Evolutionary conservation across 2,329 filamentous ascomycete genomes (phyloP).

Genomic region (Exophiala dermatitidis): DNA sequence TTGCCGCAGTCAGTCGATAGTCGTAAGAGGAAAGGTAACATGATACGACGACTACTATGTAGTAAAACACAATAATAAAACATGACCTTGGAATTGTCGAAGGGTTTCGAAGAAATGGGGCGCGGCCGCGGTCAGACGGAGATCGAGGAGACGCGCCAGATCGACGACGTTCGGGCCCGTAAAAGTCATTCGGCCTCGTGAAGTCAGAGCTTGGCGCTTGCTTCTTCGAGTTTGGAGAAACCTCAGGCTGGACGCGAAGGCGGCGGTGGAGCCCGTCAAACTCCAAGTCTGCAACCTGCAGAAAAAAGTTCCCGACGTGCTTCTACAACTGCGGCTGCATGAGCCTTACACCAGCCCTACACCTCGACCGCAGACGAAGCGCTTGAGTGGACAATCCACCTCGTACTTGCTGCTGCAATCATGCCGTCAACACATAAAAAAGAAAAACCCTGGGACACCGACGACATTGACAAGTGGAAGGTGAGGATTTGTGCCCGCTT

Average conservation of each 20-base stretch:
- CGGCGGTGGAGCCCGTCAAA: no score
- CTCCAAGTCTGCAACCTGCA: no score
- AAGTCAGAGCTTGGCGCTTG: not conserved
- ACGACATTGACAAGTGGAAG: conserved; percentile 97
- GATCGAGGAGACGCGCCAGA: not conserved
- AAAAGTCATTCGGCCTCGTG: not conserved
- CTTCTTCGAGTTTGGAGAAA: not conserved
- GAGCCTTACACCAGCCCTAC: no score
- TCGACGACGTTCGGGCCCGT: not conserved
- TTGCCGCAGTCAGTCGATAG: no score
- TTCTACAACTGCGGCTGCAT: no score
- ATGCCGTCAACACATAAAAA: conserved; percentile 88
- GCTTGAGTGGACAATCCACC: no score
- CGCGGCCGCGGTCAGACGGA: not conserved
- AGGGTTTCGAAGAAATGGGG: not conserved
- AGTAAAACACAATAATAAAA: no score
- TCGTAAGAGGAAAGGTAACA: no score
- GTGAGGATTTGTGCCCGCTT: conserved; percentile 34
- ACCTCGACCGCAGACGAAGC: no score
- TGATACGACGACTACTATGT: no score
- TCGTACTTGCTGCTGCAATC: not conserved
- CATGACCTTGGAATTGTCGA: not conserved
- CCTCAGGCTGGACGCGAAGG: no score
- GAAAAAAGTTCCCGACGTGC: no score
- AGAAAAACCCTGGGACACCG: conserved; percentile 92